Base-by-base conservation (phyloP, 106 monocot genomes). In the Apostasia shenzhenica region DNA sequence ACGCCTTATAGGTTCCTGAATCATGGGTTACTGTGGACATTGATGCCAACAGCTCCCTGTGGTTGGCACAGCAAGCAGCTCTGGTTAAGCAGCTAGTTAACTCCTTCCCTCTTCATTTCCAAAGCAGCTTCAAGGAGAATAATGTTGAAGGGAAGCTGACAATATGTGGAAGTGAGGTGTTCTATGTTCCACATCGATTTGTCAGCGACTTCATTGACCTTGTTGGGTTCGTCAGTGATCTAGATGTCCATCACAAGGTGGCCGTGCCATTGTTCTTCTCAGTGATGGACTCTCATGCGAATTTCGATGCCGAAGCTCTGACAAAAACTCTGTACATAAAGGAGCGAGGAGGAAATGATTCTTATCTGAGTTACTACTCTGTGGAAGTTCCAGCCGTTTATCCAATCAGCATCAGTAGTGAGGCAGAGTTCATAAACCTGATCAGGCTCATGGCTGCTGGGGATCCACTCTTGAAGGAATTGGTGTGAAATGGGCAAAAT, bases 191-290 rank as follows among this genome's bases (percentile, higher is more conserved):
- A 11, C 76, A 69, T 12, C 76, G 79, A 2, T 73, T 87, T 38
- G 81, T 83, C 3, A 69, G 50, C 2, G 97, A 99, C 72, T 99
- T 92, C 45, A 37, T 46, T 12, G 89, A 90, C 69, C 87, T 99
- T 12, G 89, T 92, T 12, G 81, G 78, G 9, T 77, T 83, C 41
- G 77, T 89, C 6, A 85, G 89, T 2, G 79, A 99, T 57, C 48
- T 85, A 8, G 80, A 83, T 13, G 73, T 99, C 51, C 97, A 99
- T 69, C 97, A 99, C 46, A 99, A 87, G 52, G 68, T 90, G 41
- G 97, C 97, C 0, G 77, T 99, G 51, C 97, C 97, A 9, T 68
- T 92, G 83, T 83, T 92, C 64, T 86, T 97, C 65, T 70, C 89
- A 73, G 83, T 92, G 5, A 92, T 97, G 92, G 92, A 92, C 66